These are phyloP conservation scores for Zygosaccharomyces gambellarensis DNA, from an alignment of 805 yeast genomes.

Conservation along the genomic window DNA sequence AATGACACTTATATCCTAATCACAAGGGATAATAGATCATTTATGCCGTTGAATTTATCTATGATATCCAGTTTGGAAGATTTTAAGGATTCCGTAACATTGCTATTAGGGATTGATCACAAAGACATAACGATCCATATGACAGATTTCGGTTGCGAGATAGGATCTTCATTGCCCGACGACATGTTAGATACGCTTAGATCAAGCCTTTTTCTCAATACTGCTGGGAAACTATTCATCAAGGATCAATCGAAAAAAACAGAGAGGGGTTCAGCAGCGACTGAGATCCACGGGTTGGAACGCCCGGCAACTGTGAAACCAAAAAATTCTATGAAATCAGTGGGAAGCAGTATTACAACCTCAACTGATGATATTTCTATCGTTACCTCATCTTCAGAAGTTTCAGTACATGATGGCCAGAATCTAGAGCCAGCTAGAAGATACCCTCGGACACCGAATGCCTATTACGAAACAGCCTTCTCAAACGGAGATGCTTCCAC, in stretches of 20 bases:
- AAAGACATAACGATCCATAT: conserved; percentile 44
- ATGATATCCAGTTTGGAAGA: conserved; percentile 29
- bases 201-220: conserved; percentile 32
- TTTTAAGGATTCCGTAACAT: conserved; percentile 40
- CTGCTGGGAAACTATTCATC: conserved; percentile 29
- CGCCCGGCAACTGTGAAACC: conserved; percentile 21
- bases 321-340: conserved; percentile 28
- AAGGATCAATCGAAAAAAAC: conserved; percentile 28
- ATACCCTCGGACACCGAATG: conserved; percentile 35
- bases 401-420: conserved; percentile 30
- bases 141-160: conserved; percentile 61
- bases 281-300: conserved; percentile 15
- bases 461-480: conserved; percentile 25
- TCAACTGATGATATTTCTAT: conserved; percentile 29
- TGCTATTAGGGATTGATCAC: conserved; percentile 32
- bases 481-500: conserved; percentile 2
- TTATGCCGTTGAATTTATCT: conserved; percentile 45
- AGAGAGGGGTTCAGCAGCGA: conserved; percentile 15
- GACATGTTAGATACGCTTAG: conserved; percentile 39
- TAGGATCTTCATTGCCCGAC: conserved; percentile 55
- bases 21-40: conserved; percentile 59
- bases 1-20: conserved; percentile 44
- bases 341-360: conserved; percentile 23
- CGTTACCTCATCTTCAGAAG: conserved; percentile 29
- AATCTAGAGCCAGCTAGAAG: conserved; percentile 20